phyloP scores from a whole-genome alignment of 495 filamentous ascomycete species.

The Aspergillus egyptiacus region DNA sequence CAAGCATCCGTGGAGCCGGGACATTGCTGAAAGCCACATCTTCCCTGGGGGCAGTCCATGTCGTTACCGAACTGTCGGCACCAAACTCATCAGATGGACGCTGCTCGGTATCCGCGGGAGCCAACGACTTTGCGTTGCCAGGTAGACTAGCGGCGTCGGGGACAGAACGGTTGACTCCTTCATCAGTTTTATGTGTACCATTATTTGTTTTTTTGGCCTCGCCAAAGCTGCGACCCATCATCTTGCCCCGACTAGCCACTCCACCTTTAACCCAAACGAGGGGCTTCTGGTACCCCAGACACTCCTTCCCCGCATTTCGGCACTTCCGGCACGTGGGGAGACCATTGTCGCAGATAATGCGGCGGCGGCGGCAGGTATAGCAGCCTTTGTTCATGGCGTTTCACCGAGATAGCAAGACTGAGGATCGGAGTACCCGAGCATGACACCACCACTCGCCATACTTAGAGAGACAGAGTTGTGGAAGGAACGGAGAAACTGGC shows the following conservation, averaged over 20 bases:
- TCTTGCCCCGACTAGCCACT: slow-evolving; percentile 45
- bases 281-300: slow-evolving; percentile 55
- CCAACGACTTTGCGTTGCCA: background rate
- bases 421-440: slow-evolving; percentile 15
- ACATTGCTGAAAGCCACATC: slow-evolving; percentile 11
- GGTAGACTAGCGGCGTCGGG: background rate
- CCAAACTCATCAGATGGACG: background rate
- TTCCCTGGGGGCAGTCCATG: slow-evolving; percentile 13
- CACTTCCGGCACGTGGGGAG: slow-evolving; percentile 59
- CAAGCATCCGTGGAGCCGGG: slow-evolving; percentile 31
- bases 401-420: background rate
- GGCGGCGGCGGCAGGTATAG: slow-evolving; percentile 46
- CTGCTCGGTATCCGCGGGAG: background rate
- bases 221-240: slow-evolving; percentile 46
- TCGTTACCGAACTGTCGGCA: slow-evolving; percentile 10
- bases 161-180: background rate
- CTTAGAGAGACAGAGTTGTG: slow-evolving; percentile 4
- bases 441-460: slow-evolving; percentile 19
- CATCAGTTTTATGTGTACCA: background rate
- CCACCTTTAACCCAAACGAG: slow-evolving; percentile 48
- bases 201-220: slow-evolving; percentile 24
- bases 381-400: slow-evolving; percentile 42
- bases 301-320: slow-evolving; percentile 56
- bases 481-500: background rate
- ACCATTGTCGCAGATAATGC: slow-evolving; percentile 55